Base-by-base conservation (phyloP, 1,284 basidiomycete species). In the Trichosporon faecale region DNA sequence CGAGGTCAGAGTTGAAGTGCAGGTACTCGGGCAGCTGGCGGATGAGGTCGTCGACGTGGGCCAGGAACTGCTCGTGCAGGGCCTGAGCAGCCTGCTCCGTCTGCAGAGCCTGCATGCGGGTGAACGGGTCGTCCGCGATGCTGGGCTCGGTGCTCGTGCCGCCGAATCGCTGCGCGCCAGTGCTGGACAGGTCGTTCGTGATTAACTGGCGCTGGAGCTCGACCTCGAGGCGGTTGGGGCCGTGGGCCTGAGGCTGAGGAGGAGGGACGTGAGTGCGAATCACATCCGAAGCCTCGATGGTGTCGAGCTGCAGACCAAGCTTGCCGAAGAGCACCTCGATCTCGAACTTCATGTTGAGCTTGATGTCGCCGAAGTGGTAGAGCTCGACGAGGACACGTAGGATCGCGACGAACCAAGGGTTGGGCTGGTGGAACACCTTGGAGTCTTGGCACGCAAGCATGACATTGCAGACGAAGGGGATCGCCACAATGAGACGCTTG, bases 391-490 rank as follows among this genome's bases (percentile, higher is more conserved):
- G 88, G 29, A 99, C 87, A 73, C 91, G 89, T 75, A 99, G 86
- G 72, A 99, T 92, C 0, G 92, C 95, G 91, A 97, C 95, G 69
- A 99, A 85, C 97, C 97, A 99, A 0, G 97, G 97, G 83, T 99
- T 99, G 29, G 97, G 97, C 18, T 93, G 91, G 78, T 88, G 90
- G 88, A 99, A 99, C 44, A 99, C 93, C 73, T 87, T 90, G 57
- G 95, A 98, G 79, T 91, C 90, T 68, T 90, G 88, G 76, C 93
- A 95, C 66, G 93, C 93, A 80, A 95, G 93, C 68, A 99, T 88
- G 4, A 96, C 91, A 84, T 98, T 98, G 89, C 95, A 98, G 33
- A 99, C 93, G 82, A 99, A 99, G 0, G 97, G 95, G 73, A 99
- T 98, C 9, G 95, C 95, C 16, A 98, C 93, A 64, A 96, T 90